Conservation (phyloP, 2,329 filamentous ascomycete species). For the Penicillium hesseltinei region DNA sequence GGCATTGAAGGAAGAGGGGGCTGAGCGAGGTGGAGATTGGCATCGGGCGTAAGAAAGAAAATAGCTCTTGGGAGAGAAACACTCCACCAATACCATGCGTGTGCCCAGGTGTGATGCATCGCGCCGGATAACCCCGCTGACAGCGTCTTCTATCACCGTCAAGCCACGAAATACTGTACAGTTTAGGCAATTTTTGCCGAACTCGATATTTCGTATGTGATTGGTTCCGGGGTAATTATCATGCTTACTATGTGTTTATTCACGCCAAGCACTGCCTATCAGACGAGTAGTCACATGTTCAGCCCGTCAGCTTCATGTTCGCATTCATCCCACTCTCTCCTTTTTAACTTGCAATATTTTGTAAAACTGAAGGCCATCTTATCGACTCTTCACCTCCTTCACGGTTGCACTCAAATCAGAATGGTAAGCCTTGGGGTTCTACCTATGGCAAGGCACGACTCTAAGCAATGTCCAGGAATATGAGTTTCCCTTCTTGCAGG, state of each 20-base stretch:
- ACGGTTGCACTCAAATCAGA: not conserved
- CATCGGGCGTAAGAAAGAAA: conserved; percentile 8
- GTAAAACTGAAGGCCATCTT: not conserved
- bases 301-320: not conserved
- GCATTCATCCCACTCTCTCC: not conserved
- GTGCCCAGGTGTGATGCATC: not conserved
- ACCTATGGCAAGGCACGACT: not conserved
- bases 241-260: not conserved
- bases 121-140: not conserved
- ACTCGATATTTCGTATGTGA: not conserved
- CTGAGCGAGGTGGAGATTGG: conserved; percentile 1
- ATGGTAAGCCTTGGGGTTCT: not conserved
- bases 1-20: conserved; percentile 21
- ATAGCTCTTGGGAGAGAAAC: not conserved
- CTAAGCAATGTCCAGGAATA: conserved; percentile 16
- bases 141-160: not conserved
- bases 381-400: not conserved
- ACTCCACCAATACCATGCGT: not conserved
- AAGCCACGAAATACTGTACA: not conserved
- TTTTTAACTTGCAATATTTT: not conserved
- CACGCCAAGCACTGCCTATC: not conserved
- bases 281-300: conserved; percentile 10
- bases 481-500: conserved; percentile 33
- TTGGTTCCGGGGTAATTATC: conserved; percentile 7
- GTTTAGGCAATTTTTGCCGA: conserved; percentile 17